Evolutionary conservation across 495 filamentous ascomycete species (phyloP).

Genomic region (Penicillium bialowiezense): DNA sequence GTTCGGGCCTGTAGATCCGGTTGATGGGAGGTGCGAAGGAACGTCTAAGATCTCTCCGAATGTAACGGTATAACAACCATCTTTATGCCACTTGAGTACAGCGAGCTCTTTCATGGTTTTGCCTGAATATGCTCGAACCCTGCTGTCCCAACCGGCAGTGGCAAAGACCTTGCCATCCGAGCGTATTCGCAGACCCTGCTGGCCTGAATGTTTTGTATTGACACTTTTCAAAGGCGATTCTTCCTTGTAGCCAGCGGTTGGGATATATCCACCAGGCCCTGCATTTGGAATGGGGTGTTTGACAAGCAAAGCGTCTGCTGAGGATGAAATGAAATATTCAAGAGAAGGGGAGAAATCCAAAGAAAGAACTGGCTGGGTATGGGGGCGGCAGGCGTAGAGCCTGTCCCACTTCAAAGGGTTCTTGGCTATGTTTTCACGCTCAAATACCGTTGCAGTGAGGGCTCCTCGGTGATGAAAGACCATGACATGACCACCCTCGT

Average conservation of each 20-base stretch:
- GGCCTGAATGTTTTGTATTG: constrained; percentile 85
- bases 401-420: constrained; percentile 54
- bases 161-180: constrained; percentile 80
- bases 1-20: not conserved
- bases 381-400: constrained; percentile 63
- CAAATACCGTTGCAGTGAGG: constrained; percentile 11
- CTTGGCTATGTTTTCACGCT: constrained; percentile 4
- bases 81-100: constrained; percentile 92
- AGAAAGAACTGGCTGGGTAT: constrained; percentile 84
- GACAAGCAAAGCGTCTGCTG: constrained; percentile 69
- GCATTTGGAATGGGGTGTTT: constrained; percentile 57
- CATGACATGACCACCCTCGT: constrained; percentile 78
- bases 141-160: constrained; percentile 90
- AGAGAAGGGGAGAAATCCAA: constrained; percentile 58
- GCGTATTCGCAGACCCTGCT: constrained; percentile 76
- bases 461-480: constrained; percentile 45
- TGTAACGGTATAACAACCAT: constrained; percentile 81
- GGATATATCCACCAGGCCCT: constrained; percentile 7
- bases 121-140: constrained; percentile 73
- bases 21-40: not conserved
- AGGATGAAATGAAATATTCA: constrained; percentile 73
- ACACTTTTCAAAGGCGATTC: constrained; percentile 52
- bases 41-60: constrained; percentile 57
- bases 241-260: constrained; percentile 17
- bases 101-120: constrained; percentile 86